Evolutionary conservation across 208 protist species (phyloP).

Genomic region (Leishmania turanica): DNA sequence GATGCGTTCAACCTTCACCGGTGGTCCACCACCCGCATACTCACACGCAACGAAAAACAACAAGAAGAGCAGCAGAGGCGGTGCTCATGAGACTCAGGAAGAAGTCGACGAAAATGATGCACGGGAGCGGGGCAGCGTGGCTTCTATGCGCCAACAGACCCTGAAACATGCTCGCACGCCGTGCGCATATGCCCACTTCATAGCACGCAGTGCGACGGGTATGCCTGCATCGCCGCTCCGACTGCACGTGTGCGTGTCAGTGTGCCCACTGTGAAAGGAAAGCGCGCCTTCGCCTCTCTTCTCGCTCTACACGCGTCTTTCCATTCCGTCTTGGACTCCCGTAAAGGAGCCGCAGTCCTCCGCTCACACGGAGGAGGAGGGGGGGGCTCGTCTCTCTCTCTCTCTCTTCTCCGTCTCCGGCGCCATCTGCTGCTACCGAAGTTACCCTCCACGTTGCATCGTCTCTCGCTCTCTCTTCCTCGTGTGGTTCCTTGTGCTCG

Average conservation of each 20-base stretch:
- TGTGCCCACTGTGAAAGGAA: background rate
- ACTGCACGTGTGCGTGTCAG: background rate
- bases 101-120: background rate
- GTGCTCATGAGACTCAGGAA: background rate
- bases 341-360: background rate
- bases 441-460: background rate
- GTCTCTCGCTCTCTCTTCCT: background rate
- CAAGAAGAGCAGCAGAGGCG: background rate
- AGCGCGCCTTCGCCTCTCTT: background rate
- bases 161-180: background rate
- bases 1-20: background rate
- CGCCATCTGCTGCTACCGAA: background rate
- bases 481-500: slow-evolving; percentile 6
- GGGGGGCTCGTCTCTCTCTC: background rate
- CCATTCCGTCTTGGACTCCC: background rate
- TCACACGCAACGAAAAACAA: background rate
- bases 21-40: background rate
- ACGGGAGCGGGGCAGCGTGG: background rate
- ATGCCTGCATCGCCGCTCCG: background rate
- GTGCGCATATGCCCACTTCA: background rate
- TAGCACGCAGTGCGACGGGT: background rate
- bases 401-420: slow-evolving; percentile 5
- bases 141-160: background rate
- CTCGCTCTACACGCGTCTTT: background rate
- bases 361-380: background rate